Evolutionary conservation across 1,284 basidiomycete genomes (phyloP).

Genomic region (Papiliotrema nemorosa): DNA sequence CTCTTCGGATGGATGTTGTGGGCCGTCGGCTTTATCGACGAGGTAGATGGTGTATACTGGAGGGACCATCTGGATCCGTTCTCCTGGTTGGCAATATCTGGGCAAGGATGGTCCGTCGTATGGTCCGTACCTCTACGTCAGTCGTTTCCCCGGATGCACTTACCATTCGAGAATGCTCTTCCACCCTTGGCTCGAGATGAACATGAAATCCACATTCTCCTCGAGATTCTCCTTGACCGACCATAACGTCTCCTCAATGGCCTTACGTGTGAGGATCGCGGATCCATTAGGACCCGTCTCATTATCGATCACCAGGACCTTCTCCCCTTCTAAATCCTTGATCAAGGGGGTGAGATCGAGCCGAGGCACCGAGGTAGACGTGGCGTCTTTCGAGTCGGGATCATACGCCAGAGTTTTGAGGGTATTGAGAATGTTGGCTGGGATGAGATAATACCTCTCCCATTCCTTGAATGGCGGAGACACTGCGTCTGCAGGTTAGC

Average conservation of each 20-base stretch:
- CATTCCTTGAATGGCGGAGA: conserved; percentile 32
- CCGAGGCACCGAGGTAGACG: conserved; percentile 7
- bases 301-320: conserved; percentile 24
- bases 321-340: conserved; percentile 15
- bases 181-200: conserved; percentile 73
- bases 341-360: conserved; percentile 26
- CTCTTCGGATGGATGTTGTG: conserved; percentile 2
- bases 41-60: conserved; percentile 62
- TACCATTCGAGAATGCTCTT: conserved; percentile 64
- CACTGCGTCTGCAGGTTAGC: conserved; percentile 17
- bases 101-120: conserved; percentile 51
- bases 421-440: conserved; percentile 24
- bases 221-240: conserved; percentile 48
- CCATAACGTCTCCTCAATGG: conserved; percentile 24
- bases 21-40: conserved; percentile 24
- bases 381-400: conserved; percentile 10
- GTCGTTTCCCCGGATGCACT: conserved; percentile 50
- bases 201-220: conserved; percentile 74
- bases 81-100: conserved; percentile 53
- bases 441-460: conserved; percentile 38
- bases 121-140: conserved; percentile 49
- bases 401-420: conserved; percentile 30
- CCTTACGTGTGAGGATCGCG: conserved; percentile 3
- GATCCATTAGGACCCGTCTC: conserved; percentile 5
- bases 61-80: conserved; percentile 71